A percentile compares a stretch with the other conserved stretches of the same genome.
phyloP scores from a whole-genome alignment of 2,329 filamentous ascomycete species.

The Decorospora gaudefroyi region DNA sequence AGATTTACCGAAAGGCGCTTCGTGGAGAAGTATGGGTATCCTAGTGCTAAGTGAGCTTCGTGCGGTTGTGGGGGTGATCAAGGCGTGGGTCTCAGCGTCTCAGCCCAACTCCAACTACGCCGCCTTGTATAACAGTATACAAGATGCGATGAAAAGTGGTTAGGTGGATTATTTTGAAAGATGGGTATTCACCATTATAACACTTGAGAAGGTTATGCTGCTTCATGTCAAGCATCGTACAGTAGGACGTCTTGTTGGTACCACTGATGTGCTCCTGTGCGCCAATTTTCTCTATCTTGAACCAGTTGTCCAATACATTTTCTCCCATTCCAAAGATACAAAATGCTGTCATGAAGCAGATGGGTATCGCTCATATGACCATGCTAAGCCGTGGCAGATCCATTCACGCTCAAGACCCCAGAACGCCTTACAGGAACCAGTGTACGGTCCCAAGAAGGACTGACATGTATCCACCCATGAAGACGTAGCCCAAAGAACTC shows the following conservation, averaged over 20 bases:
- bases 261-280: no score
- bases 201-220: no score
- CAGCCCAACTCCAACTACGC: no score
- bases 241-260: no score
- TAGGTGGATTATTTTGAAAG: no score
- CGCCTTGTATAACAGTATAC: no score
- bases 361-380: constrained; percentile 36
- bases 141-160: no score
- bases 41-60: not conserved
- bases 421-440: constrained; percentile 33
- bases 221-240: no score
- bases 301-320: not conserved
- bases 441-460: constrained; percentile 24
- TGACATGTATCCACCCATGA: constrained; percentile 21
- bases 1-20: constrained; percentile 3
- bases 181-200: no score
- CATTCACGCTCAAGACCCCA: constrained; percentile 22
- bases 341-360: constrained; percentile 23
- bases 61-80: no score
- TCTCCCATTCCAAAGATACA: constrained; percentile 9
- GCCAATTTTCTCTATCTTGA: not conserved
- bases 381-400: constrained; percentile 15
- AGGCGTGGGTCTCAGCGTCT: no score
- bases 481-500: constrained; percentile 37
- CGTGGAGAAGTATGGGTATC: constrained; percentile 13